These are phyloP conservation scores for Simmondsia chinensis DNA, from an alignment of 148 eudicot genomes.

Conservation along the genomic window DNA sequence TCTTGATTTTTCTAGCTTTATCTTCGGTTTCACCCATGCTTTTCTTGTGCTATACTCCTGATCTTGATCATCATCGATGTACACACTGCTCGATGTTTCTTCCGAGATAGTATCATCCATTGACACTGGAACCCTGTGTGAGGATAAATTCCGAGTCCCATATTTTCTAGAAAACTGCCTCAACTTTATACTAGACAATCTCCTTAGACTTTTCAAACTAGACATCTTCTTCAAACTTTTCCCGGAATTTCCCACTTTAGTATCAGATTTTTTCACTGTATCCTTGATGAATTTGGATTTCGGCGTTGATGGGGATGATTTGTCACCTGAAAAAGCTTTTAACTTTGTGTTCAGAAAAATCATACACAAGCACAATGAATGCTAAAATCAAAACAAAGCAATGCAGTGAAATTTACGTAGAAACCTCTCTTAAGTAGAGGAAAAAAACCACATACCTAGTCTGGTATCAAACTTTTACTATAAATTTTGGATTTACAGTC, in stretches of 20 bases:
- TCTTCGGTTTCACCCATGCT: slow-evolving; percentile 15
- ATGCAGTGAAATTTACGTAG: too few species aligned
- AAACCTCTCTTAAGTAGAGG: too few species aligned
- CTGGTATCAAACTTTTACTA: too few species aligned
- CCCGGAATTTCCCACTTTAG: slow-evolving; percentile 8
- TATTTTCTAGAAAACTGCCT: slow-evolving; percentile 14
- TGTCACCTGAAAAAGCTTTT: slow-evolving; percentile 1
- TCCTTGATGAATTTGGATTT: neutral
- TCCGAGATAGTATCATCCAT: slow-evolving; percentile 33
- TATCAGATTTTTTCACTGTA: slow-evolving; percentile 8
- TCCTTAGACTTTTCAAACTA: slow-evolving; percentile 20
- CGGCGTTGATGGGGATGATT: slow-evolving; percentile 2
- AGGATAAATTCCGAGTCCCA: slow-evolving; percentile 8
- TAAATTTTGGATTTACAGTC: too few species aligned
- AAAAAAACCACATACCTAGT: too few species aligned
- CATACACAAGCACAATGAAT: too few species aligned
- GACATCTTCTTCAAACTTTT: slow-evolving; percentile 20
- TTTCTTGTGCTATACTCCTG: slow-evolving; percentile 11
- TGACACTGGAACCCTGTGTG: slow-evolving; percentile 7
- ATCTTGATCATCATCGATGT: slow-evolving; percentile 1
- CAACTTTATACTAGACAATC: slow-evolving; percentile 23
- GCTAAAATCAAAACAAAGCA: too few species aligned
- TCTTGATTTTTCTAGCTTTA: slow-evolving; percentile 29
- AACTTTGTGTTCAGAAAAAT: neutral
- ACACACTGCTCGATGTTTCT: slow-evolving; percentile 7